Evolutionary conservation across 192 early-diverging fungal genomes (phyloP).

Genomic region (Geranomyces variabilis): DNA sequence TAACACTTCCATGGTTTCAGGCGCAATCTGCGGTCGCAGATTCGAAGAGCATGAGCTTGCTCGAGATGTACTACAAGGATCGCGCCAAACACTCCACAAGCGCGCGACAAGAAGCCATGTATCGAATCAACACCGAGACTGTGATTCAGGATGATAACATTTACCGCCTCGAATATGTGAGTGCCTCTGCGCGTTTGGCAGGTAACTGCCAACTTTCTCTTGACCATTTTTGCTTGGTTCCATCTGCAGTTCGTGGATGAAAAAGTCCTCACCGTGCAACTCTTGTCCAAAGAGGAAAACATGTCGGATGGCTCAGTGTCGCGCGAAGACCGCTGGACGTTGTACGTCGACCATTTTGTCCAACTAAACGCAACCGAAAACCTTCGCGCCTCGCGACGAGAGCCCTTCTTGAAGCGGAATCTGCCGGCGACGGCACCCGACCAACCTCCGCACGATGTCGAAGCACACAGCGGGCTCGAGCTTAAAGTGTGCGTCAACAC

Average conservation of each 20-base stretch:
- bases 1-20: too few relatives aligned
- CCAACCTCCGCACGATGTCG: constrained; percentile 58
- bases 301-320: constrained; percentile 78
- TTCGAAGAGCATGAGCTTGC: constrained; percentile 57
- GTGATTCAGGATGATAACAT: constrained; percentile 72
- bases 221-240: background rate
- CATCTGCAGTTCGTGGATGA: constrained; percentile 54
- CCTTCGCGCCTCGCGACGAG: constrained; percentile 59
- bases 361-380: constrained; percentile 83
- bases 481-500: constrained; percentile 97
- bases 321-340: constrained; percentile 90
- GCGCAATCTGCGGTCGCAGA: constrained; percentile 71
- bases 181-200: constrained; percentile 12
- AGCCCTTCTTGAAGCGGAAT: constrained; percentile 78
- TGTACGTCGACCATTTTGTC: constrained; percentile 95
- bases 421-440: constrained; percentile 48
- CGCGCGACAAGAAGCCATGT: constrained; percentile 55
- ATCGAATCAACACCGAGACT: constrained; percentile 51
- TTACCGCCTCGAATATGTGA: constrained; percentile 80
- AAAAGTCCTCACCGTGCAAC: constrained; percentile 77
- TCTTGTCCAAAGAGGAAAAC: constrained; percentile 87
- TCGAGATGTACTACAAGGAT: constrained; percentile 53
- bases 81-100: constrained; percentile 43
- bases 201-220: constrained; percentile 15
- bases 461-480: constrained; percentile 80